A percentile compares a stretch with the other conserved stretches of the same genome.
Conservation (phyloP, 306 rosid genomes). For the Dicorynia guianensis region DNA sequence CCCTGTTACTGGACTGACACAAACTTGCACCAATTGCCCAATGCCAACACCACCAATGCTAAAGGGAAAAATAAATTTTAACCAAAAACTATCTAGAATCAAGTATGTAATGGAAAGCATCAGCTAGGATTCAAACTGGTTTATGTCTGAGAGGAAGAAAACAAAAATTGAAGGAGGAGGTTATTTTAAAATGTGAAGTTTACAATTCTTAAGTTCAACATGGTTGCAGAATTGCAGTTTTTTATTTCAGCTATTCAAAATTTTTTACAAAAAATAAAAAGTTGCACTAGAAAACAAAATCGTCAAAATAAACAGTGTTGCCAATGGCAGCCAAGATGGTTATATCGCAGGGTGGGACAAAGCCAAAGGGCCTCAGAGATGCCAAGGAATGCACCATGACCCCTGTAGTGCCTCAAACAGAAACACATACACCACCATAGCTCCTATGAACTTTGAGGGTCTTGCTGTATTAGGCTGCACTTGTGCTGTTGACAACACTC, state of each 20-base stretch:
- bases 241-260: neutral
- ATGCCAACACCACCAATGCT: slow-evolving; percentile 8
- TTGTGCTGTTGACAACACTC: no score
- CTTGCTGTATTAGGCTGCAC: no score
- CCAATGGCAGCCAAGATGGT: neutral
- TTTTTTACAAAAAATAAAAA: neutral
- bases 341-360: neutral
- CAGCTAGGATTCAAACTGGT: slow-evolving; percentile 1
- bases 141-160: slow-evolving; percentile 1
- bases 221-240: neutral
- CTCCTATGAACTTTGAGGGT: slow-evolving; percentile 3
- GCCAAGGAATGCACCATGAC: neutral
- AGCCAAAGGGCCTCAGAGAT: neutral
- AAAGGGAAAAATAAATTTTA: slow-evolving; percentile 9
- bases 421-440: neutral
- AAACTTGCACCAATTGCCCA: neutral
- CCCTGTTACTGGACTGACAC: neutral
- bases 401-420: neutral
- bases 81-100: neutral
- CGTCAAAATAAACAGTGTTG: neutral
- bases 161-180: neutral
- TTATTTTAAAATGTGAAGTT: slow-evolving; percentile 1
- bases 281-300: neutral
- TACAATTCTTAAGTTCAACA: slow-evolving; percentile 16
- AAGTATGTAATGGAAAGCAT: neutral